Evolutionary conservation across 495 filamentous ascomycete species (phyloP).

Genomic region (Tuber microsphaerosporum): DNA sequence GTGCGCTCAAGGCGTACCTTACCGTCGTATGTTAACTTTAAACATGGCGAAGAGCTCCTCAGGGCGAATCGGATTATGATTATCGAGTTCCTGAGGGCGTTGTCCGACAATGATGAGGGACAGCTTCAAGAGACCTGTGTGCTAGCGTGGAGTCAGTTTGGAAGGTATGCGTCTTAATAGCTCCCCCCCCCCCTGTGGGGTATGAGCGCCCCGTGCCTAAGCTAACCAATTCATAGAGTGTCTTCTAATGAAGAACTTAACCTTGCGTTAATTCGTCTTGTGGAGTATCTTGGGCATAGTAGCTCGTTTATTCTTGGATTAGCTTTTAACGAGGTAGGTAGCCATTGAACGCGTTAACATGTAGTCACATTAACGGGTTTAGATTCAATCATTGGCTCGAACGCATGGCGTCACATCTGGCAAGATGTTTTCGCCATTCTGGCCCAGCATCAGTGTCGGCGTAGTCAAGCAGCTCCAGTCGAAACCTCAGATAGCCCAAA

Average conservation of each 20-base stretch:
- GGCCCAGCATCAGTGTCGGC: slow-evolving; percentile 69
- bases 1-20: slow-evolving; percentile 53
- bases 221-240: slow-evolving; percentile 44
- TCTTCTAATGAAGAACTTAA: slow-evolving; percentile 73
- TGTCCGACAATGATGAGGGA: slow-evolving; percentile 59
- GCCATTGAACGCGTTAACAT: slow-evolving; percentile 10
- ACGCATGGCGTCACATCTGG: slow-evolving; percentile 53
- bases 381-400: slow-evolving; percentile 53
- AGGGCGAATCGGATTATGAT: slow-evolving; percentile 60
- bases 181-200: slow-evolving; percentile 31
- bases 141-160: slow-evolving; percentile 73
- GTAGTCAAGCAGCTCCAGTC: slow-evolving; percentile 72
- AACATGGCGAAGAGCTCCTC: slow-evolving; percentile 46
- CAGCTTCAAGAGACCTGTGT: slow-evolving; percentile 75
- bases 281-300: slow-evolving; percentile 78
- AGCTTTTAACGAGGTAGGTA: slow-evolving; percentile 67
- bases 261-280: slow-evolving; percentile 69
- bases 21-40: slow-evolving; percentile 56
- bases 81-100: slow-evolving; percentile 60
- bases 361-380: slow-evolving; percentile 22
- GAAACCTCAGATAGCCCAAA: slow-evolving; percentile 71
- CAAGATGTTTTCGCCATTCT: slow-evolving; percentile 74
- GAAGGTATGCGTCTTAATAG: slow-evolving; percentile 47
- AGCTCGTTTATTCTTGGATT: slow-evolving; percentile 70
- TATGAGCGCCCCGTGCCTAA: slow-evolving; percentile 6